A percentile compares a stretch with the other conserved stretches of the same genome.
Evolutionary conservation across 495 filamentous ascomycete genomes (phyloP).

Genomic region (Lichenothelia convexa): DNA sequence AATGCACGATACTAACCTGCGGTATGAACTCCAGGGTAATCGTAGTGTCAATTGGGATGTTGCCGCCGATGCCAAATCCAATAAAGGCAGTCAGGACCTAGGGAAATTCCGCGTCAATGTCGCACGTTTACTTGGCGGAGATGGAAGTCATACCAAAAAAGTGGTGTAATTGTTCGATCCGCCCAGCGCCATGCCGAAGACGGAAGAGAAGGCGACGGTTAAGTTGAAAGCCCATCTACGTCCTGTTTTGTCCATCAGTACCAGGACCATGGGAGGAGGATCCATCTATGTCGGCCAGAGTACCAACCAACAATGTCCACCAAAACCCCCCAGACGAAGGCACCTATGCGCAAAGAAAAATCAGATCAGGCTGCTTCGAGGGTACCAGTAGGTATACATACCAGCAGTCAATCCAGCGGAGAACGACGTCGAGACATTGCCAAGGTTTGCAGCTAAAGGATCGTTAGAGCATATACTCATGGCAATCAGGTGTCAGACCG

Average conservation of each 20-base stretch:
- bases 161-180: conserved; percentile 22
- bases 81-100: conserved; percentile 29
- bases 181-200: conserved; percentile 29
- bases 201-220: conserved; percentile 26
- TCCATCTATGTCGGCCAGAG: conserved; percentile 1
- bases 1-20: conserved; percentile 13
- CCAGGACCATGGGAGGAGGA: too few species aligned
- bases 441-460: conserved; percentile 6
- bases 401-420: conserved; percentile 14
- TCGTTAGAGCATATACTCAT: too few species aligned
- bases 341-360: conserved; percentile 5
- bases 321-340: conserved; percentile 31
- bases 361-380: background rate
- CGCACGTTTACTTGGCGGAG: too few species aligned
- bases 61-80: conserved; percentile 31
- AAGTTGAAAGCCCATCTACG: conserved; percentile 33
- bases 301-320: conserved; percentile 29
- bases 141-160: conserved; percentile 26
- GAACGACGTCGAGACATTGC: conserved; percentile 9
- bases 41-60: conserved; percentile 33
- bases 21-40: conserved; percentile 32
- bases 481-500: background rate
- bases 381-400: background rate
- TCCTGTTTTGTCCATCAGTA: too few species aligned
- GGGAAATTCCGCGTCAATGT: too few species aligned